Evolutionary conservation across 2,329 filamentous ascomycete species (phyloP).

Genomic region (Trichoderma atrobrunneum): DNA sequence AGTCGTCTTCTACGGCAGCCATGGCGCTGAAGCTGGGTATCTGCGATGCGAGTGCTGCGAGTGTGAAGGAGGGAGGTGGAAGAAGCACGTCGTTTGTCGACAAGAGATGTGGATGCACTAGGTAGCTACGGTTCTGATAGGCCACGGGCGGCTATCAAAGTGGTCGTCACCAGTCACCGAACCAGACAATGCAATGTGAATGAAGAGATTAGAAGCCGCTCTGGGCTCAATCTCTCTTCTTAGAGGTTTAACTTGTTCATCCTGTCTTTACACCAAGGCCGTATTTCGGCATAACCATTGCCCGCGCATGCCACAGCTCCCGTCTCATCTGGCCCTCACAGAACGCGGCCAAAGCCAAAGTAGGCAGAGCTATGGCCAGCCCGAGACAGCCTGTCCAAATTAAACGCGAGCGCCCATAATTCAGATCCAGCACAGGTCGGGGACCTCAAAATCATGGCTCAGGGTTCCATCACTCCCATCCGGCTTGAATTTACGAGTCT

Average conservation of each 20-base stretch:
- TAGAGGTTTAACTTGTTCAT: background rate
- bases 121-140: constrained; percentile 29
- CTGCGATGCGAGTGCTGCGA: constrained; percentile 23
- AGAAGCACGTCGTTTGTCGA: constrained; percentile 31
- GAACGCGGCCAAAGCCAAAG: background rate
- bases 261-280: constrained; percentile 4
- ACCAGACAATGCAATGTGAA: constrained; percentile 1
- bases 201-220: background rate
- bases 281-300: constrained; percentile 16
- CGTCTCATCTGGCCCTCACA: background rate
- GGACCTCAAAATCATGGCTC: background rate
- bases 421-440: background rate
- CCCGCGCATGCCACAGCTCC: constrained; percentile 17
- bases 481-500: background rate
- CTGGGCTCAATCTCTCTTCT: background rate
- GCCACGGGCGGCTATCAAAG: constrained; percentile 28
- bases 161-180: constrained; percentile 21
- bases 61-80: constrained; percentile 28
- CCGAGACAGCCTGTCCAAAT: background rate
- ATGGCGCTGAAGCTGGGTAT: constrained; percentile 39
- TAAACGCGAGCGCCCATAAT: background rate
- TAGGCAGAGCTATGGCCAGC: constrained; percentile 12
- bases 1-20: constrained; percentile 56
- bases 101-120: constrained; percentile 35
- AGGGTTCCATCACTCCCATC: background rate